Percentiles rank a stretch among this genome's conserved stretches.
These are phyloP conservation scores for Rhizophagus sp. DNA, from an alignment of 192 early-diverging fungal genomes.

Conservation along the genomic window DNA sequence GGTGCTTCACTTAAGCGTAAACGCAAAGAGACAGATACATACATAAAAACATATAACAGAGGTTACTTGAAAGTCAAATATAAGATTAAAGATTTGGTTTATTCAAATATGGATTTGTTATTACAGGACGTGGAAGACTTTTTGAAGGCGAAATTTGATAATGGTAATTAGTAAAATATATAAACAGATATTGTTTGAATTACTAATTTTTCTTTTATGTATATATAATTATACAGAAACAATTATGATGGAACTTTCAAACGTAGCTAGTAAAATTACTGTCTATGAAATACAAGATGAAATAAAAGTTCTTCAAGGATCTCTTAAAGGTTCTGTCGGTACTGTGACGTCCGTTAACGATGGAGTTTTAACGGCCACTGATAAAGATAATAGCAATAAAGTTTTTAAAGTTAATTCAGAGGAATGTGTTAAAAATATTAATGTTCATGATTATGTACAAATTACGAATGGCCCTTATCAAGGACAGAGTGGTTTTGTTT, in stretches of 20 bases:
- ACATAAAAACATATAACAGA: neutral
- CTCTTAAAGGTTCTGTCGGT: neutral
- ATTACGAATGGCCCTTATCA: neutral
- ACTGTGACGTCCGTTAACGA: neutral
- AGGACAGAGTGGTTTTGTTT: neutral
- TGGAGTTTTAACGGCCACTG: neutral
- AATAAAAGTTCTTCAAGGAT: neutral
- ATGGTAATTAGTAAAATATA: neutral
- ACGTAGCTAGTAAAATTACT: neutral
- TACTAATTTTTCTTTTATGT: neutral
- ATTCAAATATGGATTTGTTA: neutral
- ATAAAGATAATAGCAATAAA: neutral
- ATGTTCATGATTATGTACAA: neutral
- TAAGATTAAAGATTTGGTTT: neutral
- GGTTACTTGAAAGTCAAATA: neutral
- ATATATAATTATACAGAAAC: neutral
- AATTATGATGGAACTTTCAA: neutral
- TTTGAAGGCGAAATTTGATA: neutral
- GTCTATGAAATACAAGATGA: neutral
- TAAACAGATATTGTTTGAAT: neutral
- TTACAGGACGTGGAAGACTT: neutral
- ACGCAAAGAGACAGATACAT: neutral
- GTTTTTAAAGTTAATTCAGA: neutral
- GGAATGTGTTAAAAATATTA: neutral
- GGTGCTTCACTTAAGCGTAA: neutral